These are phyloP conservation scores for Ceratonia siliqua DNA, from an alignment of 306 rosid species.

Conservation along the genomic window DNA sequence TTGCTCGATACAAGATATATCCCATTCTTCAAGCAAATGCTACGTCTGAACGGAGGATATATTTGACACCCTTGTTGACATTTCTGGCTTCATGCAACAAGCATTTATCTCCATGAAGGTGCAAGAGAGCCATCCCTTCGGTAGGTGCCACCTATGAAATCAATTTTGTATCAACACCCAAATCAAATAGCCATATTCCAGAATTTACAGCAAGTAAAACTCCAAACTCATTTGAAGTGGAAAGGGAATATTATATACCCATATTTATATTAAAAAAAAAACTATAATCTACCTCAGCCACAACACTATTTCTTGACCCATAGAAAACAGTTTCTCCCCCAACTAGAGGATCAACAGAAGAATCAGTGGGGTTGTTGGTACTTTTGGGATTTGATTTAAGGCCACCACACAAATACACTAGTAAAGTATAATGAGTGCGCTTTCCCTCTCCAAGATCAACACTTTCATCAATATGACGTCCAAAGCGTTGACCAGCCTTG, in stretches of 20 bases:
- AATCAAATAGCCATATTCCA: slow-evolving; percentile 36
- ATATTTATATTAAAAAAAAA: slow-evolving; percentile 9
- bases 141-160: slow-evolving; percentile 70
- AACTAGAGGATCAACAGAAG: slow-evolving; percentile 58
- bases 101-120: slow-evolving; percentile 87
- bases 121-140: slow-evolving; percentile 94
- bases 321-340: slow-evolving; percentile 97
- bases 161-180: slow-evolving; percentile 27
- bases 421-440: slow-evolving; percentile 75
- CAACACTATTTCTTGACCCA: slow-evolving; percentile 70
- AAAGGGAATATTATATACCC: neutral
- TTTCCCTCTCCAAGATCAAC: slow-evolving; percentile 74
- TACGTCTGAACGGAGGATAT: slow-evolving; percentile 85
- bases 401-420: slow-evolving; percentile 86
- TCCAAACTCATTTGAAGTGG: neutral
- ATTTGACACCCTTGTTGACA: slow-evolving; percentile 77
- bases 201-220: neutral
- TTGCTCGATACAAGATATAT: slow-evolving; percentile 9
- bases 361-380: slow-evolving; percentile 35
- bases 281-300: slow-evolving; percentile 65
- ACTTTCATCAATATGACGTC: slow-evolving; percentile 92
- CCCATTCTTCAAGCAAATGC: slow-evolving; percentile 62
- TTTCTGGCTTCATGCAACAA: slow-evolving; percentile 94
- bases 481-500: slow-evolving; percentile 85
- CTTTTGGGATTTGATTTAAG: slow-evolving; percentile 53